Evolutionary conservation across 306 rosid species (phyloP).

Genomic region (Ziziphus jujuba): DNA sequence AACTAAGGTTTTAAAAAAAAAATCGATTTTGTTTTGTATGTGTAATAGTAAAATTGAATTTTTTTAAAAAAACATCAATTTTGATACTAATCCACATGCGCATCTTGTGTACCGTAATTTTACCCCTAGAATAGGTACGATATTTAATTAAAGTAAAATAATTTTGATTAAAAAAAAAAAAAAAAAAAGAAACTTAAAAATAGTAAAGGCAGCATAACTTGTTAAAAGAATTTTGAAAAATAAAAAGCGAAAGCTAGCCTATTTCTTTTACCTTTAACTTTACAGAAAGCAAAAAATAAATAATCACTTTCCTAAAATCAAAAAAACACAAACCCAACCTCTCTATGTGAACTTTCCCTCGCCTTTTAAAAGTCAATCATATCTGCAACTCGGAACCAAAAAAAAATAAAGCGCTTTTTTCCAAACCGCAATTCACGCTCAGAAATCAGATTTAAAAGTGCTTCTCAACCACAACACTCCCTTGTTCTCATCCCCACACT

Average conservation of each 20-base stretch:
- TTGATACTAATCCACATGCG: too few species aligned
- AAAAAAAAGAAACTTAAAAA: background rate
- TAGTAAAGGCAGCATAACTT: background rate
- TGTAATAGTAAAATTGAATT: too few species aligned
- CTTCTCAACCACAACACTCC: conserved; percentile 8
- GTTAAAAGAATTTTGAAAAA: background rate
- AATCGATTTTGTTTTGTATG: too few species aligned
- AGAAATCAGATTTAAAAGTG: background rate
- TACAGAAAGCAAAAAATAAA: conserved; percentile 6
- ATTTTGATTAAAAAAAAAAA: too few species aligned
- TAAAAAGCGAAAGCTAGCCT: background rate
- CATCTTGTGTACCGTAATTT: too few species aligned
- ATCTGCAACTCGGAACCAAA: conserved; percentile 15
- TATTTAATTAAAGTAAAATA: too few species aligned
- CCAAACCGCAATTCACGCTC: conserved; percentile 35
- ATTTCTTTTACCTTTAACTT: conserved; percentile 20
- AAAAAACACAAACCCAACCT: background rate
- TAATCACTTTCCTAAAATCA: conserved; percentile 14
- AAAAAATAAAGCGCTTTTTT: conserved; percentile 25
- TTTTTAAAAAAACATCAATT: too few species aligned
- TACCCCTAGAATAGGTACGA: too few species aligned
- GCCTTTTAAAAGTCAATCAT: conserved; percentile 29
- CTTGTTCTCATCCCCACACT: conserved; percentile 3
- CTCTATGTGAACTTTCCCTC: conserved; percentile 17
- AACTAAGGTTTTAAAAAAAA: too few species aligned